Conservation (phyloP, 495 filamentous ascomycete species). For the Xylaria telfairii region DNA sequence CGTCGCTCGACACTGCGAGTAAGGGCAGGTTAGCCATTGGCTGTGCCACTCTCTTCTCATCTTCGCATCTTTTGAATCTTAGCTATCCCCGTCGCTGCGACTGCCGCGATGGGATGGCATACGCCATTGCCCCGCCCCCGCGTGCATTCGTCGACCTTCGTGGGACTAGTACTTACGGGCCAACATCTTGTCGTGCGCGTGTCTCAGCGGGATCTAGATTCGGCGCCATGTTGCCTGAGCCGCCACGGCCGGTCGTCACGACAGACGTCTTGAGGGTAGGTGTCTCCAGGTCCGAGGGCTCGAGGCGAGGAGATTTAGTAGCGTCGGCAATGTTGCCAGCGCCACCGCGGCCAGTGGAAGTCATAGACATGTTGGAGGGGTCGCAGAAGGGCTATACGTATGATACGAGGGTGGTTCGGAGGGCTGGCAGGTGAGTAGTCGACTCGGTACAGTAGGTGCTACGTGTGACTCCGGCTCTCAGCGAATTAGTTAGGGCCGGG, state of each 20-base stretch:
- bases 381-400: background rate
- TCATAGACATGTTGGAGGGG: conserved; percentile 30
- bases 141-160: background rate
- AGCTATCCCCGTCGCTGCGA: background rate
- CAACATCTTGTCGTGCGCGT: conserved; percentile 82
- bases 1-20: conserved; percentile 45
- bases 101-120: background rate
- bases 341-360: conserved; percentile 60
- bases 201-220: conserved; percentile 72
- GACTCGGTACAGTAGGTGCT: background rate
- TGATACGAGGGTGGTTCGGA: background rate
- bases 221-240: conserved; percentile 74
- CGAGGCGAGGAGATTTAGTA: conserved; percentile 52
- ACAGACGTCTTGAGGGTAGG: conserved; percentile 81
- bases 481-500: background rate
- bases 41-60: background rate
- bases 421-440: background rate
- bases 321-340: conserved; percentile 77
- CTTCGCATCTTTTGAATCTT: background rate
- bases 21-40: background rate
- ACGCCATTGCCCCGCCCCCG: background rate
- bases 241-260: conserved; percentile 78
- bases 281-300: conserved; percentile 71
- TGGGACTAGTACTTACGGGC: conserved; percentile 49
- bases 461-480: background rate